Evolutionary conservation across 805 yeast species (phyloP), one percentile per base, ranked within the genome.

Genomic region (Hanseniaspora thailandica): DNA sequence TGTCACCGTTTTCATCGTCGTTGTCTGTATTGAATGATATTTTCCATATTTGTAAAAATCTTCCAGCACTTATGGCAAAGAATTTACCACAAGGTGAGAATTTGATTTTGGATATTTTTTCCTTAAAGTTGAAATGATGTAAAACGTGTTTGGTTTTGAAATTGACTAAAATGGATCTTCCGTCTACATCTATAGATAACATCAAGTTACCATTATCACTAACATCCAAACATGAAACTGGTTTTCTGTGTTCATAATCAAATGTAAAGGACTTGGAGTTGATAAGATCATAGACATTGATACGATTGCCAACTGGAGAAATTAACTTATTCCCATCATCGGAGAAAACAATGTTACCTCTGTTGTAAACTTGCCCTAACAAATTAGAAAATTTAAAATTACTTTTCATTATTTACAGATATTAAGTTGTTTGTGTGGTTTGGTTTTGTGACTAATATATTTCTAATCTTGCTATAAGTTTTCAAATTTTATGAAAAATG

Each of bases 231-330:
- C 88, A 67, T 2, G 80, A 73, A 45, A 93, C 77, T 60, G 86
- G 86, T 63, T 84, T 86, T 60, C 97, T 77, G 65, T 93, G 98
- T 67, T 93, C 96, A 66, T 88, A 93, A 61, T 81, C 79, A 63
- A 90, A 85, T 0, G 98, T 93, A 70, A 78, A 89, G 2, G 96
- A 85, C 60, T 79, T 82, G 66, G 83, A 88, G 63, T 85, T 82
- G 49, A 85, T 74, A 57, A 90, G 72, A 68, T 93, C 96, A 68
- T 89, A 93, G 54, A 85, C 86, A 17, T 88, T 76, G 30, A 93
- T 89, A 63, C 97, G 71, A 66, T 90, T 93, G 13, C 98, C 98
- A 3, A 93, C 97, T 0, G 98, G 97, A 55, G 93, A 82, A 45
- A 93, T 69, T 33, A 93, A 72, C 54, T 78, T 76, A 10, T 84